phyloP scores from a whole-genome alignment of 345 rosid genomes.

The Dipteronia sinensis region DNA sequence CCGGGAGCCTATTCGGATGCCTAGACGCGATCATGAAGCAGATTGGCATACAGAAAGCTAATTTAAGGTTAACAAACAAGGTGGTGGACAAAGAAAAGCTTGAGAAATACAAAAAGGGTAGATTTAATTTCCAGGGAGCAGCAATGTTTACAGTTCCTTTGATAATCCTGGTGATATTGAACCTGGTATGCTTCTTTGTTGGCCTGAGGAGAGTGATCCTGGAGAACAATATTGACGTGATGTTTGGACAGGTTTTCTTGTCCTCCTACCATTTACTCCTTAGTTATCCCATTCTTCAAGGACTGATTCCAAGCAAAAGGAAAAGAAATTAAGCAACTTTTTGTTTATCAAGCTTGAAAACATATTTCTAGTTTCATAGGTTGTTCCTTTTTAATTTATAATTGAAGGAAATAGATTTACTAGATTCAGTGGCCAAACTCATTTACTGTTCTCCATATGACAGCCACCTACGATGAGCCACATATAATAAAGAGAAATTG shows the following conservation, averaged over 20 bases:
- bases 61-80: slow-evolving; percentile 12
- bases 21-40: slow-evolving; percentile 2
- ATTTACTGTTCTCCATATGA: too few relatives aligned
- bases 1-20: slow-evolving; percentile 10
- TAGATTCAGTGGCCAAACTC: too few relatives aligned
- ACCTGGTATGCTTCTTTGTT: slow-evolving; percentile 11
- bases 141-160: slow-evolving; percentile 5
- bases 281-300: slow-evolving; percentile 6
- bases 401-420: too few relatives aligned
- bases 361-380: too few relatives aligned
- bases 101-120: slow-evolving; percentile 10
- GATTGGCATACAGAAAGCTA: background rate
- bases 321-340: background rate
- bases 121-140: slow-evolving; percentile 6
- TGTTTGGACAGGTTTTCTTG: slow-evolving; percentile 7
- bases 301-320: background rate
- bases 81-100: slow-evolving; percentile 6
- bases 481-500: too few relatives aligned
- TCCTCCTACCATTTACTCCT: background rate
- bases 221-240: background rate
- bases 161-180: background rate
- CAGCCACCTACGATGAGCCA: too few relatives aligned
- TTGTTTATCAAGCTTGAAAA: background rate
- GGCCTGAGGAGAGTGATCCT: background rate
- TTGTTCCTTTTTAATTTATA: too few relatives aligned